Base-by-base conservation (phyloP, 768 basidiomycete genomes). In the Lanmaoa rubissima region DNA sequence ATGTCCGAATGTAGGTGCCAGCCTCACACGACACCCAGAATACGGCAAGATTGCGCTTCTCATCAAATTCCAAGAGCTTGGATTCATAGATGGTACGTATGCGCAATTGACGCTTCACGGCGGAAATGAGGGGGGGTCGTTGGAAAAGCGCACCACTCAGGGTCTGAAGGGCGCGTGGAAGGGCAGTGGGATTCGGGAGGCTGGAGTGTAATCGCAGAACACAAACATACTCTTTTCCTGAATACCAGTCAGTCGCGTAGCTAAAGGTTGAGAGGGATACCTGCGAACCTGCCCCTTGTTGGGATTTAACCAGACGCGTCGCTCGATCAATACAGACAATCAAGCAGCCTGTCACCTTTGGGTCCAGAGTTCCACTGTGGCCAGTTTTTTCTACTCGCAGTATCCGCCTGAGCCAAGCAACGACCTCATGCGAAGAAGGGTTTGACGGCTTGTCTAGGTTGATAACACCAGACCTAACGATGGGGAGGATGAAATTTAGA, bases 1-100 rank as follows among this genome's bases (percentile, higher is more conserved):
- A 81, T 1, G 97, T 99, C 71, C 97, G 89, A 63, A 92, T 92
- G 62, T 92, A 92, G n/a, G 90, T 92, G 57, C 97, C 97, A 38
- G 97, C 97, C 72, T 99, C 97, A 71, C 97, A 99, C 21, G 91
- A 94, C 24, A 98, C 97, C 93, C 94, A 96, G 79, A 98, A 99
- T 19, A 99, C 95, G 40, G 84, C 93, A 51, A 99, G 83, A 67
- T 97, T 95, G 50, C 97, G 86, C 71, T 97, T 92, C 69, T 98
- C 94, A 72, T 99, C 97, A 64, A 94, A 98, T 74, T 99, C 97
- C 63, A 97, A 80, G 17, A 99, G 80, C 62, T 92, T 97, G 46
- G 93, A 95, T 70, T 96, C 90, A 73, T 99, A 91, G 60, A 99
- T 95, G 13, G 97, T 99, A 61, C 97, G 88, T 64, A 99, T 90